A percentile compares a stretch with the other conserved stretches of the same genome.
Evolutionary conservation across 768 basidiomycete species (phyloP).

Genomic region (Naganishia onofrii): DNA sequence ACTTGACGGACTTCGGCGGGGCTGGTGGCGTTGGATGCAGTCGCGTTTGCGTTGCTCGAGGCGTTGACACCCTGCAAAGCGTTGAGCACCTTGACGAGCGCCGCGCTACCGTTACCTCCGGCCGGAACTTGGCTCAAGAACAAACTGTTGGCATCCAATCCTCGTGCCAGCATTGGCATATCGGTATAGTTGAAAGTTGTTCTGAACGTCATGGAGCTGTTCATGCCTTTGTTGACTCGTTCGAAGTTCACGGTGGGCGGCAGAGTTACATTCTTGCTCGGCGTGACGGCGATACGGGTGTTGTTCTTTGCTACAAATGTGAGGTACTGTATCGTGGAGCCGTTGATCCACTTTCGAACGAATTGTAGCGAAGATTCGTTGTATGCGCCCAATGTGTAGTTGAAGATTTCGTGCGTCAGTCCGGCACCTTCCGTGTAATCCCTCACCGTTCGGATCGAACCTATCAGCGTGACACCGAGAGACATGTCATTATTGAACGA

Average conservation of each 20-base stretch:
- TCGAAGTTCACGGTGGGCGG: constrained; percentile 54
- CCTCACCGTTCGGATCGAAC: constrained; percentile 56
- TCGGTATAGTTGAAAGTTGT: constrained; percentile 54
- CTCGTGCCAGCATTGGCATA: constrained; percentile 51
- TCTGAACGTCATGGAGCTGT: constrained; percentile 43
- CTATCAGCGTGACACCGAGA: constrained; percentile 56
- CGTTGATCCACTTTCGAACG: constrained; percentile 56
- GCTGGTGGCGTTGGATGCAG: neutral
- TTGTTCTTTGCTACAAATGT: constrained; percentile 49
- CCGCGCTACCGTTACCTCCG: constrained; percentile 38
- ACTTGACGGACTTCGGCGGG: constrained; percentile 39
- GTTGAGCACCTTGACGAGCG: constrained; percentile 45
- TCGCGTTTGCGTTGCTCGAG: constrained; percentile 34
- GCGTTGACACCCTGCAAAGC: constrained; percentile 43
- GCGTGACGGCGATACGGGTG: constrained; percentile 52
- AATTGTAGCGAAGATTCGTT: constrained; percentile 53
- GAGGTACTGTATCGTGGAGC: constrained; percentile 49
- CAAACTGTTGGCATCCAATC: constrained; percentile 34
- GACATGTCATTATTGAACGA: constrained; percentile 51
- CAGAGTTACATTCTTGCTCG: constrained; percentile 48
- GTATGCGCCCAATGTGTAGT: constrained; percentile 54
- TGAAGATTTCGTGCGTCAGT: constrained; percentile 54
- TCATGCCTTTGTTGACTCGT: constrained; percentile 38
- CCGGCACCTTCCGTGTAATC: constrained; percentile 56
- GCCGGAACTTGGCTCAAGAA: constrained; percentile 48